These are phyloP conservation scores for Spathaspora boniae DNA, from an alignment of 805 yeast species.

Conservation along the genomic window DNA sequence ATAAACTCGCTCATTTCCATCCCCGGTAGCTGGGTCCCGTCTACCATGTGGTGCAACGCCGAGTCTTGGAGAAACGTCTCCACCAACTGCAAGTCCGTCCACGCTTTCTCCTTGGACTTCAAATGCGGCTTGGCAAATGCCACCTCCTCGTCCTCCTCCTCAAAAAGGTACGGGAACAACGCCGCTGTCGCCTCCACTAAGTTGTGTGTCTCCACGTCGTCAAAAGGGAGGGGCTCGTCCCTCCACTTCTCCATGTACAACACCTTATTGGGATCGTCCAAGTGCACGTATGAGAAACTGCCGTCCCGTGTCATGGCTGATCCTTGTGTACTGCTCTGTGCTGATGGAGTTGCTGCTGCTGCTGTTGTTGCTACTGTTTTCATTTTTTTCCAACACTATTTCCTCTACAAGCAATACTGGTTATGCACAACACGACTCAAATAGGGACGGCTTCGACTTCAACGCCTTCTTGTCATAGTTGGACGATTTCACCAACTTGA, in stretches of 20 bases:
- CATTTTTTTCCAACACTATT: not conserved
- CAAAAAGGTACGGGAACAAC: constrained; percentile 33
- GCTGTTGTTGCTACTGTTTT: not conserved
- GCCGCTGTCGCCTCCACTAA: constrained; percentile 34
- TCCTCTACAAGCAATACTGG: not conserved
- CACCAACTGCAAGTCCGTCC: constrained; percentile 33
- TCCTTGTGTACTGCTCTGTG: not conserved
- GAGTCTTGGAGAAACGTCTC: constrained; percentile 26
- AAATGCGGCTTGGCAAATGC: constrained; percentile 38
- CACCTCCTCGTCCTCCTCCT: constrained; percentile 35
- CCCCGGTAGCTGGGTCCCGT: constrained; percentile 31
- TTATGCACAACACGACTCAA: constrained; percentile 28
- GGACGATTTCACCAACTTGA: constrained; percentile 71
- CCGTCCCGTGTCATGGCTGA: constrained; percentile 15
- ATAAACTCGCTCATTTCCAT: constrained; percentile 31
- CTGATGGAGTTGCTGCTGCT: not conserved
- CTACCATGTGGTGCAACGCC: constrained; percentile 13
- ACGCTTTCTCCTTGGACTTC: constrained; percentile 26
- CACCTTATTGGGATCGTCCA: constrained; percentile 37
- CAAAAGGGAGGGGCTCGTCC: constrained; percentile 37
- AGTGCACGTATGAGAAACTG: constrained; percentile 29
- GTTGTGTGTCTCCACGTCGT: constrained; percentile 38
- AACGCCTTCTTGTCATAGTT: constrained; percentile 42
- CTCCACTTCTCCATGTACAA: constrained; percentile 40
- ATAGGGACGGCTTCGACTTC: constrained; percentile 40